These are phyloP conservation scores for Kickxella alabastrina DNA, from an alignment of 192 early-diverging fungal species.

Conservation along the genomic window DNA sequence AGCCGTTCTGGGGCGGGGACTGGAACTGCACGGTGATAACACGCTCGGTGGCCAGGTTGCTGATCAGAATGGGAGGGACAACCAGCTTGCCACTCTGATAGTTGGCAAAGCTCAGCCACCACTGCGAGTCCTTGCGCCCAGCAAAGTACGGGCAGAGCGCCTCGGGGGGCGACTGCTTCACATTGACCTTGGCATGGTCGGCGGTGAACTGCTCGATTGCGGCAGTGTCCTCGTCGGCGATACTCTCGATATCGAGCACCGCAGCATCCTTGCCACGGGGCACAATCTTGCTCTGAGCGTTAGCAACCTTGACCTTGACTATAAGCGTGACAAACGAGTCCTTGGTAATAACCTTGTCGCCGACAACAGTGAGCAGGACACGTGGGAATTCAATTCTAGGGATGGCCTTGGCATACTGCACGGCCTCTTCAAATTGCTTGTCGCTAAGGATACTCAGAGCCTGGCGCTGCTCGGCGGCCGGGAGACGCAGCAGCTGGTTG, in stretches of 20 bases:
- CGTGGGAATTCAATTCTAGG: conserved; percentile 74
- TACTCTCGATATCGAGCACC: conserved; percentile 42
- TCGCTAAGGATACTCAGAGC: conserved; percentile 55
- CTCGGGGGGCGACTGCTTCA: conserved; percentile 34
- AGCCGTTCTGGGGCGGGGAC: conserved; percentile 80
- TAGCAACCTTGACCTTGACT: conserved; percentile 43
- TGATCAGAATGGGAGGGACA: conserved; percentile 70
- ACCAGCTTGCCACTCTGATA: conserved; percentile 81
- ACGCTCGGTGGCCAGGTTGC: conserved; percentile 63
- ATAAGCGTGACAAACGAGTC: conserved; percentile 74
- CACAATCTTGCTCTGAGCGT: conserved; percentile 15
- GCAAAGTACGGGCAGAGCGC: conserved; percentile 53
- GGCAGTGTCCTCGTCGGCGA: conserved; percentile 14
- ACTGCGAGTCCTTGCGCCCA: conserved; percentile 73
- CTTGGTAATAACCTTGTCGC: conserved; percentile 74
- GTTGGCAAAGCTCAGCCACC: conserved; percentile 91
- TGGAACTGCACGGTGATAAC: conserved; percentile 87
- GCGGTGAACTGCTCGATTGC: conserved; percentile 2
- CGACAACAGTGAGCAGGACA: conserved; percentile 78
- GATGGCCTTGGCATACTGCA: conserved; percentile 72
- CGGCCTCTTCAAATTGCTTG: conserved; percentile 65
- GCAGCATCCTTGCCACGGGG: conserved; percentile 23
- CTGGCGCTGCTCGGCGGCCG: conserved; percentile 59
- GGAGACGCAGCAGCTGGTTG: conserved; percentile 64
- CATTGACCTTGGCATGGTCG: conserved; percentile 12